Evolutionary conservation across 1,284 basidiomycete species (phyloP).

Genomic region (Leccinum fallax): DNA sequence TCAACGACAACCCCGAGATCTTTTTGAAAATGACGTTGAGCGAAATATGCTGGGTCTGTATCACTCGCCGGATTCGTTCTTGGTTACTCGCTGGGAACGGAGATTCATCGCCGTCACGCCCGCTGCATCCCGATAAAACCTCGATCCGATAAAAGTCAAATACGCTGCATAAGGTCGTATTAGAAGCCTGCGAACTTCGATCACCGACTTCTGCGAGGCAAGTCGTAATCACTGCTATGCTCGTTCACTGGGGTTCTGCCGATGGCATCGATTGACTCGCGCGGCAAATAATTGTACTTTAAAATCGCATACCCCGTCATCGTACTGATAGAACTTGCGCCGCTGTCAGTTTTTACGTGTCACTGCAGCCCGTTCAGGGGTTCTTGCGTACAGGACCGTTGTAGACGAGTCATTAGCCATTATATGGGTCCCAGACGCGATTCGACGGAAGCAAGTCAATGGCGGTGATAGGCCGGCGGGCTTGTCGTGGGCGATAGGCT

Average conservation of each 20-base stretch:
- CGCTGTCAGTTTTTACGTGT: conserved; percentile 39
- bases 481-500: conserved; percentile 12
- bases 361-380: conserved; percentile 3
- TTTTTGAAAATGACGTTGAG: conserved; percentile 10
- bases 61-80: conserved; percentile 26
- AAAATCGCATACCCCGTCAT: conserved; percentile 29
- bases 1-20: background rate
- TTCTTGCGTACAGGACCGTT: conserved; percentile 14
- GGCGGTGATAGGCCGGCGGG: conserved; percentile 33
- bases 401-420: conserved; percentile 10
- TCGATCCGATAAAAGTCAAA: conserved; percentile 24
- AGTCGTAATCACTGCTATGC: conserved; percentile 18
- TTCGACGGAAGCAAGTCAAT: conserved; percentile 21
- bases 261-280: conserved; percentile 36
- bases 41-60: conserved; percentile 6
- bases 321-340: conserved; percentile 22
- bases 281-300: conserved; percentile 15
- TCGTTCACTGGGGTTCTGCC: conserved; percentile 25
- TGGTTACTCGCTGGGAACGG: conserved; percentile 30
- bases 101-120: conserved; percentile 31
- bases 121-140: conserved; percentile 22
- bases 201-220: conserved; percentile 18
- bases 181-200: conserved; percentile 22
- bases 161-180: conserved; percentile 21
- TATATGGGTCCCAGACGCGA: conserved; percentile 17